Evolutionary conservation across 2,329 filamentous ascomycete species (phyloP).

Genomic region (Grosmannia huntii): DNA sequence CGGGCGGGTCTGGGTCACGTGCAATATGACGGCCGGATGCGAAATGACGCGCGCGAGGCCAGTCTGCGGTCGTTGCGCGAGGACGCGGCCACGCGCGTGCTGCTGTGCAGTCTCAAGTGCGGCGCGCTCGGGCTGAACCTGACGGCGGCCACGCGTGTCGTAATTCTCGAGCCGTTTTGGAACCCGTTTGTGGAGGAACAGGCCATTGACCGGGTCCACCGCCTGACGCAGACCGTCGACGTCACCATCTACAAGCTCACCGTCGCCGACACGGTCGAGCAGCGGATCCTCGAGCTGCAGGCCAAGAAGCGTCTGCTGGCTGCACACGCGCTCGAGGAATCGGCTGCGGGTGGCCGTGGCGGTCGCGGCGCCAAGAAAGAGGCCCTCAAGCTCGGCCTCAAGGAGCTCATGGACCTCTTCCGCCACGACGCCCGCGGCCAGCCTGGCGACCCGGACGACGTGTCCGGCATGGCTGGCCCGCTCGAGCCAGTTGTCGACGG

Average conservation of each 20-base stretch:
- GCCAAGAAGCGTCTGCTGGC: conserved; percentile 86
- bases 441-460: not conserved
- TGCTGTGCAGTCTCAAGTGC: conserved; percentile 90
- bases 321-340: conserved; percentile 79
- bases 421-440: conserved; percentile 38
- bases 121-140: conserved; percentile 87
- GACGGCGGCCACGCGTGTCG: conserved; percentile 82
- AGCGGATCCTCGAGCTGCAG: conserved; percentile 86
- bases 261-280: conserved; percentile 76
- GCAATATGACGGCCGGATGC: conserved; percentile 91
- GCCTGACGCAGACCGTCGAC: conserved; percentile 91
- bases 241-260: conserved; percentile 94
- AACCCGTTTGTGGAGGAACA: conserved; percentile 99
- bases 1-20: conserved; percentile 64
- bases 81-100: conserved; percentile 61
- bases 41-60: conserved; percentile 81
- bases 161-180: conserved; percentile 97
- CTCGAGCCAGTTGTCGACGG: not conserved
- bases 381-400: conserved; percentile 72
- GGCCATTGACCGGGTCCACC: conserved; percentile 94
- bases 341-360: conserved; percentile 28
- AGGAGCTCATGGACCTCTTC: conserved; percentile 89
- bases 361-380: conserved; percentile 22
- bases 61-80: conserved; percentile 66
- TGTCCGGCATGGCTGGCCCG: not conserved